Base-by-base conservation (phyloP, 2,329 filamentous ascomycete genomes). In the Tolypocladium capitatum region DNA sequence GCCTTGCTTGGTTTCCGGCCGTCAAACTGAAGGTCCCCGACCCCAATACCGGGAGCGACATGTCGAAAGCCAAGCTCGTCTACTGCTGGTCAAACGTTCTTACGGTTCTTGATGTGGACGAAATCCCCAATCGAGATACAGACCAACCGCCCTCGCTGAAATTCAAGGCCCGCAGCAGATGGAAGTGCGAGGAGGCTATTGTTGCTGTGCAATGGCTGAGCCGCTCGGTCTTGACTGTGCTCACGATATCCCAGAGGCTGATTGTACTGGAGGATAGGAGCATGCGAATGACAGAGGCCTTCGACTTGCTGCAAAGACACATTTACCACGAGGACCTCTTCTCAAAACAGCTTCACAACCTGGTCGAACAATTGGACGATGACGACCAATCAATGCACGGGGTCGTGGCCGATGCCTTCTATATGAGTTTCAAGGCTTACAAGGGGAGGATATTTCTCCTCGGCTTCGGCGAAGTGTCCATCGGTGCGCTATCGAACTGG, bases 71-170 rank as follows among this genome's bases (percentile, higher is more conserved):
- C 34, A 97, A 98, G 64, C 75, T 98, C 18, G 91, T 87, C 0
- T 98, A 98, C 68, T 96, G 90, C 65, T 98, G 92, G 92, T 97
- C 92, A 2, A 97, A 97, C 58, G 81, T 97, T n/a, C 69, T 98
- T 54, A 97, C 90, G 0, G 83, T 98, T 5, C 69, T 98, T 24
- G 92, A 98, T 53, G 80, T 97, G 11, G 82, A 91, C 46, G 84
- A 92, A 55, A 71, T 82, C 13, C 74, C 75, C 20, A 67, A 75
- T 0, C 76, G 80, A 14, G 81, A 88, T 54, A 81, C 80, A 52
- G 84, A 91, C 54, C 89, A 87, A 58, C 86, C 86, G 4, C 78
- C 87, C 1, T 81, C 75, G 43, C 76, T 97, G 21, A 79, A 77
- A 41, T 98, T 98, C 66, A 81, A 77, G 58, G 78, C 88, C 3